Evolutionary conservation across 2,329 filamentous ascomycete species (phyloP), one percentile per base, ranked within the genome.

Genomic region (Scedosporium dehoogii): DNA sequence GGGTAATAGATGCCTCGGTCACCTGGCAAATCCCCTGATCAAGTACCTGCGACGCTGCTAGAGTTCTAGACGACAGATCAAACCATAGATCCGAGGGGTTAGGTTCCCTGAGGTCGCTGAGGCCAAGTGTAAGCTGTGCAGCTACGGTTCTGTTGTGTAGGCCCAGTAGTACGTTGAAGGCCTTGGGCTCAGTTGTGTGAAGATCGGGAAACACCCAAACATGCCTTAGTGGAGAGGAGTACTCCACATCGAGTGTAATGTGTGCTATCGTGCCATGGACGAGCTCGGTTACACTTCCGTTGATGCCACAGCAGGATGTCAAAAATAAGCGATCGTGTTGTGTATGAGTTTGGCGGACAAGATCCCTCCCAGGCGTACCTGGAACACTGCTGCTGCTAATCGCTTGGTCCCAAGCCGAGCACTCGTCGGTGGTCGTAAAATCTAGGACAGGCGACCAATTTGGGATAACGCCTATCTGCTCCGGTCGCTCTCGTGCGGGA

Each of bases 261-360:
- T 82, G 84, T 18, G 88, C 90, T 68, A 89, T 84, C 29, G 90
- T 74, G 3, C 90, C 90, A 71, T 85, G 79, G 65, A 88, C 82
- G 65, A 90, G 78, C 69, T 93, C 88, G 3, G 84, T 83, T 25
- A 93, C 76, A 6, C 82, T 81, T 9, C 88, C 88, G 33, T 79
- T 81, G 1, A 75, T 73, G 0, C 85, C 85, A 66, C 84, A 83
- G 0, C 88, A 86, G 21, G 86, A 86, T 53, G 85, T 87, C 23
- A 83, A 82, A 72, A 89, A 91, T 14, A 92, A 70, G 25, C 81
- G 79, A 67, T 87, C 84, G n/a, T 29, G 73, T 48, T 56, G n/a
- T 16, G 42, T 48, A 29, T 29, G 29, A 14, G 4, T 38, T n/a
- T 12, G 25, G 12, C 5, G 3, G 67, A 59, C 68, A 70, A 38